phyloP scores from a whole-genome alignment of 768 basidiomycete genomes.

The Gloeostereum incarnatum region DNA sequence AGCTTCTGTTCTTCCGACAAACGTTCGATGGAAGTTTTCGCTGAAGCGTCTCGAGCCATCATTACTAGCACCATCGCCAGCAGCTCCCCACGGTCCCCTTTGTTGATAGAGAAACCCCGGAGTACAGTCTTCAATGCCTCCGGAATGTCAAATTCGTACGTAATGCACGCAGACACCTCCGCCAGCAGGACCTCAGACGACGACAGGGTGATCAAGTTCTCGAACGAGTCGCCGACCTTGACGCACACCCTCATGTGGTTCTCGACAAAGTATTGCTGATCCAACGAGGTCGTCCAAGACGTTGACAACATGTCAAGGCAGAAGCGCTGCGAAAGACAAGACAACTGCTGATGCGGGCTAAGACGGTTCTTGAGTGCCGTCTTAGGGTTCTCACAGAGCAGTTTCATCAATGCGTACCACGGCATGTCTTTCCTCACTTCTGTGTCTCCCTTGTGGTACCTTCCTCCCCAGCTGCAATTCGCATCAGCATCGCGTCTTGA shows the following conservation, averaged over 20 bases:
- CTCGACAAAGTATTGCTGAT: too few species aligned
- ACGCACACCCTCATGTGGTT: constrained; percentile 8
- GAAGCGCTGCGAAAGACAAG: too few species aligned
- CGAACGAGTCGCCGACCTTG: constrained; percentile 8
- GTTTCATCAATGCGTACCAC: too few species aligned
- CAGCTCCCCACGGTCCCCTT: constrained; percentile 15
- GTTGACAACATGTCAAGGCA: too few species aligned
- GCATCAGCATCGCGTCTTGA: too few species aligned
- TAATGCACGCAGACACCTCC: constrained; percentile 14
- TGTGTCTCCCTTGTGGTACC: too few species aligned
- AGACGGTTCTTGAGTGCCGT: too few species aligned
- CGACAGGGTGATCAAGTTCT: constrained; percentile 12
- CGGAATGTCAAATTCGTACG: constrained; percentile 1
- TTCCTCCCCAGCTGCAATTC: too few species aligned
- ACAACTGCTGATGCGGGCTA: too few species aligned
- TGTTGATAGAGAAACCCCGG: constrained; percentile 9
- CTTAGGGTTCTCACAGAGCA: too few species aligned
- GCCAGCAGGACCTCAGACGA: constrained; percentile 18
- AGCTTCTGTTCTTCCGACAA: neutral
- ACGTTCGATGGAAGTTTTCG: neutral
- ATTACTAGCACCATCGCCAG: constrained; percentile 11
- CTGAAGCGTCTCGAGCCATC: constrained; percentile 13
- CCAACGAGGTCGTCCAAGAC: too few species aligned
- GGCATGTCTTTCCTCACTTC: too few species aligned
- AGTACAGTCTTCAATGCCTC: neutral